Conservation (phyloP, 306 rosid genomes). For the Sechiopsis laciniata region DNA sequence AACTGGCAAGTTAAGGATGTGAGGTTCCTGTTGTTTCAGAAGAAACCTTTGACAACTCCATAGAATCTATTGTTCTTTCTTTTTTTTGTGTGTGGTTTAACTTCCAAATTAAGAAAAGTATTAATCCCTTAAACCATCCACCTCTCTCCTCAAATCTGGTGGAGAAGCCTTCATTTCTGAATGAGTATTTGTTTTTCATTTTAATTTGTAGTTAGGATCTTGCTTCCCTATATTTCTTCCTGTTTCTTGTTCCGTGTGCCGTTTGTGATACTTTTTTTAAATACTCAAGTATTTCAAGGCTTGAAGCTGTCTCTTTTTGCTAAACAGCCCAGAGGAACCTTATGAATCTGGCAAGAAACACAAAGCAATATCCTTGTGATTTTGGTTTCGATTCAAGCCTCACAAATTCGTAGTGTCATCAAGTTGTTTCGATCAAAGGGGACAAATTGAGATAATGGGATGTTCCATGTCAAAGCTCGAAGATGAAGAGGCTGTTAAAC, state of each 20-base stretch:
- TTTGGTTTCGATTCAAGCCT: constrained; percentile 47
- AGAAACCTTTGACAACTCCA: constrained; percentile 24
- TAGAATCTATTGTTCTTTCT: constrained; percentile 44
- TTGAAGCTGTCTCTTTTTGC: constrained; percentile 25
- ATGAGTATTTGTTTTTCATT: neutral
- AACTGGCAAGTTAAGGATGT: constrained; percentile 16
- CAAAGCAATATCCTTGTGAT: constrained; percentile 35
- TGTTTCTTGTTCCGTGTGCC: neutral
- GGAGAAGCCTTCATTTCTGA: constrained; percentile 12
- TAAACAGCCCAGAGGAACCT: constrained; percentile 34
- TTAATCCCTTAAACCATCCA: constrained; percentile 23
- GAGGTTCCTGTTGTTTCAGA: constrained; percentile 25
- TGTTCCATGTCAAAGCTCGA: constrained; percentile 82
- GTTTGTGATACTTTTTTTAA: constrained; percentile 11
- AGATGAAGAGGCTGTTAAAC: constrained; percentile 79
- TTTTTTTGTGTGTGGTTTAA: constrained; percentile 25
- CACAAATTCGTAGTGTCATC: constrained; percentile 44
- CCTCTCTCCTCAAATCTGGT: constrained; percentile 10
- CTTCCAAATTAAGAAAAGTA: constrained; percentile 66
- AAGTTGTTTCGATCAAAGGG: constrained; percentile 17
- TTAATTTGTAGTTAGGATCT: neutral
- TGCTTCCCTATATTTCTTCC: constrained; percentile 9
- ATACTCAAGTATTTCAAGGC: constrained; percentile 15
- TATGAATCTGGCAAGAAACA: constrained; percentile 55
- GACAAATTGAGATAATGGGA: constrained; percentile 68